Base-by-base conservation (phyloP, 805 yeast genomes). In the Ogataea corticis region DNA sequence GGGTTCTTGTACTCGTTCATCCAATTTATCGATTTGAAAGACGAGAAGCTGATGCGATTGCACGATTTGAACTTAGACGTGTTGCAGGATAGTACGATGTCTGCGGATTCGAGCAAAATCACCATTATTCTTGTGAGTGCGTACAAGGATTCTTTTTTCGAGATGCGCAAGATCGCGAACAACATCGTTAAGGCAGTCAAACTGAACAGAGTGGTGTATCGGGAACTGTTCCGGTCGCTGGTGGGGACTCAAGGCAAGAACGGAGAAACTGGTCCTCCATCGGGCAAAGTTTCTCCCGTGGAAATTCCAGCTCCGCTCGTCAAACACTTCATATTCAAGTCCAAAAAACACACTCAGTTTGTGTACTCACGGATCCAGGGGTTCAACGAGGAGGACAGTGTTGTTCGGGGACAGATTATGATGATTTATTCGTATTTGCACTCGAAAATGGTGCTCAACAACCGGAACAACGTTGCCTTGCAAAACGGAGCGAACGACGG, bases 1-100 rank as follows among this genome's bases (percentile, higher is more conserved):
- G 99, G 99, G 9, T 94, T 91, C 57, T 66, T 92, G 5, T 87
- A 94, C 59, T 82, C 89, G 11, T 88, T 85, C 57, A 85, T 90
- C 35, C 82, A 81, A 46, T 81, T 82, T 52, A 60, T 83, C 38
- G 74, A 73, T 39, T 51, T 69, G 29, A 61, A 69, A 14, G 66
- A 65, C 38, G 56, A 58, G 37, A 55, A 59, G 18, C 44, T 61
- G 19, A 61, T 64, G 56, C 52, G 53, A n/a, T 42, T 62, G 11
- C 63, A 63, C 39, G 66, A 56, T 43, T 29, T 64, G 35, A 59
- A 61, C 36, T 25, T 45, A 47, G 59, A 53, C 31, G 42, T 50
- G 2, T 30, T 57, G 34, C 38, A 51, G 2, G 32, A 51, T 13
- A 35, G 46, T 10, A 12, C 19, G 2, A 29, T 45, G 9, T 16